Base-by-base conservation (phyloP, 1,284 basidiomycete genomes). In the Ustilago trichophora region DNA sequence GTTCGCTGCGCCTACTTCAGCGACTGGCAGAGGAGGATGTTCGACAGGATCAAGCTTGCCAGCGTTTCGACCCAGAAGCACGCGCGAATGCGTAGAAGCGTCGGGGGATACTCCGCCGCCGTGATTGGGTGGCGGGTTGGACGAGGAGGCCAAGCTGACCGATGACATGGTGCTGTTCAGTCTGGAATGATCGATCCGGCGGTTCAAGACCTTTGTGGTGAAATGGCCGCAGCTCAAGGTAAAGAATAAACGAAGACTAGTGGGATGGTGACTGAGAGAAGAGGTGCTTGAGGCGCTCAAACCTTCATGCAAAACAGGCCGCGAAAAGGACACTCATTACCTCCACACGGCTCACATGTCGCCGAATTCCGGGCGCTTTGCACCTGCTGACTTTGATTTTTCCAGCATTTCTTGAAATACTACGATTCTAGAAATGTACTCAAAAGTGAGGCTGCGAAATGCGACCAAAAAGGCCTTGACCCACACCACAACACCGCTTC, bases 21-120 rank as follows among this genome's bases (percentile, higher is more conserved):
- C 57, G 9, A 71, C 51, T 11, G 68, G 63, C 5, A 71, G 54
- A 1, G 57, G 63, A 1, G 68, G 68, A 45, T 71, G 68, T 12
- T 50, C 41, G 13, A 29, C 21, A 0, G 57, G 53, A 18, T 68
- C 58, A 2, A 68, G 49, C 34, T 62, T 68, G 35, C 58, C 57
- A 1, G 65, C 57, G 16, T 62, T 62, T 3, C 65, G 57, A 18
- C 65, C 65, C 15, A 66, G 51, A 4, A 48, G 44, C 0, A 29
- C 27, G 13, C 13, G 13, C 8, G 27, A 54, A 41, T 10, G 60
- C 27, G 22, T 21, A 8, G 33, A 29, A 7, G 52, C 6, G 26
- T 44, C 51, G n/a, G 44, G 42, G 2, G 53, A 25, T 16, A 66
- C 56, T n/a, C 29, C 27, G 8, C 63, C 63, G 6, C 56, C 56